Base-by-base conservation (phyloP, 352 stramenopile species). In the Pelagophyceae sp. region DNA sequence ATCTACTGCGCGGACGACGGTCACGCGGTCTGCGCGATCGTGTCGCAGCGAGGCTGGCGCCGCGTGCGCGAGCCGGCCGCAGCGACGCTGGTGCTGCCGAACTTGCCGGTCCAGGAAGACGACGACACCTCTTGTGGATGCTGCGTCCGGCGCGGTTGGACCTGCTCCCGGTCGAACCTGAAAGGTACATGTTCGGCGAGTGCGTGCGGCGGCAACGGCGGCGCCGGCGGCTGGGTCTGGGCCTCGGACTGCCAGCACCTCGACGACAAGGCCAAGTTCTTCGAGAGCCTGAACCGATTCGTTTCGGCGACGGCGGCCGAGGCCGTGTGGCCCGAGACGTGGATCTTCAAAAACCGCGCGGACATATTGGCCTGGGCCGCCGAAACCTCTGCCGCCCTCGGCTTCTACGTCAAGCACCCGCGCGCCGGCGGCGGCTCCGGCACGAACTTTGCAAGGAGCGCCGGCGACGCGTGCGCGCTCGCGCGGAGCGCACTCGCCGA, bases 391-490 rank as follows among this genome's bases (percentile, higher is more conserved):
- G 29, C 3, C 29, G 31, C 1, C 29, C 11, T 6, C 61, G 61
- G 33, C 29, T 71, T 29, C 61, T 71, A 32, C 61, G 61, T 71
- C 61, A 71, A 71, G 33, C 61, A 71, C 33, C 61, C 61, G 61
- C 61, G 61, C 29, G 11, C 3, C 29, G 61, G 61, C 61, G 61
- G 61, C 29, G 61, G 61, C 33, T 23, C 17, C 19, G 61, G 61
- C 29, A 71, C 61, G 29, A 6, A 31, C 54, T n/a, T n/a, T 31
- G n/a, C n/a, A n/a, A n/a, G n/a, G n/a, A n/a, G n/a, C n/a, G 61
- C 33, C 19, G 61, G n/a, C n/a, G 19, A 2, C 19, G 5, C 19
- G 5, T 27, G 11, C n/a, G 29, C 61, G 19, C 11, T 31, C n/a
- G 3, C 29, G 19, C 19, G 2, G n/a, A 31, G 3, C 11, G 31